phyloP scores from a whole-genome alignment of 495 filamentous ascomycete species.

The Cenococcum geophilum region DNA sequence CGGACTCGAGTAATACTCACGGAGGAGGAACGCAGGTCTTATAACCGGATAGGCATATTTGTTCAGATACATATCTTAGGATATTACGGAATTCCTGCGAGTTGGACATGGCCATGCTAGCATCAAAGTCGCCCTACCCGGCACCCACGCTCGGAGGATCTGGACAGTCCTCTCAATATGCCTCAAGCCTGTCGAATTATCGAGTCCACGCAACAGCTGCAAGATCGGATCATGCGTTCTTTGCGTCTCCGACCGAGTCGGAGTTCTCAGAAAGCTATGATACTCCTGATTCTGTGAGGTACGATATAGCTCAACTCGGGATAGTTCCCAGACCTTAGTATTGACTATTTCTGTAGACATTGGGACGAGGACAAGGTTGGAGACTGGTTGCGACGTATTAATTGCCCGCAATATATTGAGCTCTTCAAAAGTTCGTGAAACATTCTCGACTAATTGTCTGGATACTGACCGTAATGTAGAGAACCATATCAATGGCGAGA shows the following conservation, averaged over 20 bases:
- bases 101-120: constrained; percentile 68
- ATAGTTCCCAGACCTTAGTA: background rate
- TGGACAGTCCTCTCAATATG: constrained; percentile 46
- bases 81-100: background rate
- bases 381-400: constrained; percentile 83
- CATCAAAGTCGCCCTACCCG: constrained; percentile 73
- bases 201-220: constrained; percentile 51
- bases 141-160: constrained; percentile 52
- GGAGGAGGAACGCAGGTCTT: background rate
- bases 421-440: constrained; percentile 64
- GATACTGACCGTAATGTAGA: constrained; percentile 37
- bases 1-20: background rate
- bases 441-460: background rate
- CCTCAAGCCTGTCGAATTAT: constrained; percentile 50
- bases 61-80: background rate
- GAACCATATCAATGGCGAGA: constrained; percentile 95
- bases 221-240: constrained; percentile 54
- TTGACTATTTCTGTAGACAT: constrained; percentile 40
- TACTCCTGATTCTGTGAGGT: constrained; percentile 57
- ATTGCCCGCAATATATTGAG: constrained; percentile 86
- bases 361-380: constrained; percentile 93
- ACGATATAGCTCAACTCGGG: constrained; percentile 22
- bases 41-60: background rate
- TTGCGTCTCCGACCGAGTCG: constrained; percentile 83
- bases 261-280: constrained; percentile 80